Evolutionary conservation across 768 basidiomycete genomes (phyloP), one percentile per base, ranked within the genome.

Genomic region (Boletus coccyginus): DNA sequence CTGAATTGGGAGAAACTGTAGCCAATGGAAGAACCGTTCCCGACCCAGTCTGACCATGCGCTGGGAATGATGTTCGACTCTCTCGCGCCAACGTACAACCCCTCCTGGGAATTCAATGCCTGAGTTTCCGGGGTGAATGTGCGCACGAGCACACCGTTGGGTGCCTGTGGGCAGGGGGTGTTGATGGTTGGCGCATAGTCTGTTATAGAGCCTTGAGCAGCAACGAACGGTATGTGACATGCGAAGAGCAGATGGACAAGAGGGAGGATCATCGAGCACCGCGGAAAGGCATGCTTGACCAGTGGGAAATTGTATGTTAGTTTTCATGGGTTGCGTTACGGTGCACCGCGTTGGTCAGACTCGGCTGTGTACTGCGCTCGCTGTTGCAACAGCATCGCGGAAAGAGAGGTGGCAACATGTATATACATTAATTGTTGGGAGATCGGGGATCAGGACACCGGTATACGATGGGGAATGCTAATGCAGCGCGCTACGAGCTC

Each of bases 41-140:
- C 81, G 43, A 88, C 56, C 85, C 87, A 89, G 33, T 75, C 73
- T 7, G 67, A 69, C 85, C 86, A 88, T 9, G 82, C 82, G 27
- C 63, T 61, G 0, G 77, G 75, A 3, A 83, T 64, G 49, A 77
- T 71, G 10, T 65, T 68, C 5, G 74, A 63, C 19, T 76, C 66
- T 10, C 86, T 78, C 6, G 70, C 64, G 10, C 63, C 35, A 36
- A 87, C 66, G 61, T 86, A 88, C 0, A 70, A 70, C 0, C 49
- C 50, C 63, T 88, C 87, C 17, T 66, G 63, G 4, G 80, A 67
- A 60, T 84, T 75, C 7, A 88, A 64, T 1, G 75, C 62, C 66
- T 85, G 86, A 24, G 74, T 80, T 46, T 77, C 65, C 0, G 83
- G 78, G 3, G 79, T 72, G 61, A 82, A 81, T 12, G 71, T 63